Percentiles rank a stretch among this genome's conserved stretches.
These are phyloP conservation scores for Bathelium albidoporum DNA, from an alignment of 495 filamentous ascomycete genomes.

Conservation along the genomic window DNA sequence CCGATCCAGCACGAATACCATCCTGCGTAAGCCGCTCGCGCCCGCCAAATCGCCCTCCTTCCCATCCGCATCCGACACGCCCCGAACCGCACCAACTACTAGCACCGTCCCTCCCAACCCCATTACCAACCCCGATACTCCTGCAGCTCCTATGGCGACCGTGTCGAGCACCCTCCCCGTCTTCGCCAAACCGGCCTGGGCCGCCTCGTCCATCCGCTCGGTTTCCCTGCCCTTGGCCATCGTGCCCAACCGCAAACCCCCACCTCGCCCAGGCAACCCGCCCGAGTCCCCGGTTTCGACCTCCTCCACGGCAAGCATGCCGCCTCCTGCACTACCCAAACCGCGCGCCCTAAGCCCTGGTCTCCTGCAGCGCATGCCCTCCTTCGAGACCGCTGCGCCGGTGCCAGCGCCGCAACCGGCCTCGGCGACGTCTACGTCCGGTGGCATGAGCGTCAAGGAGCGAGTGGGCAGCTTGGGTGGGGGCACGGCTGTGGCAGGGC, in stretches of 20 bases:
- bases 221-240: not conserved
- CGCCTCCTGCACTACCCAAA: slow-evolving; percentile 16
- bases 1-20: not conserved
- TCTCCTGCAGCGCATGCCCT: slow-evolving; percentile 28
- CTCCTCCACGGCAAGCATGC: slow-evolving; percentile 6
- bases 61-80: not conserved
- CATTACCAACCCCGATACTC: slow-evolving; percentile 9
- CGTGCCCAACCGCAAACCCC: slow-evolving; percentile 11
- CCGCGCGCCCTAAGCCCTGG: slow-evolving; percentile 25
- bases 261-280: not conserved
- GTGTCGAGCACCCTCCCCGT: slow-evolving; percentile 2
- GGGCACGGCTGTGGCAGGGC: not conserved
- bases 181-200: slow-evolving; percentile 26
- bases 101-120: too few species aligned
- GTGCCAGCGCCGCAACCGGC: not conserved
- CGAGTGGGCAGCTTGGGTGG: not conserved
- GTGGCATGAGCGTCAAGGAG: not conserved
- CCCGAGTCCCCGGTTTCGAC: slow-evolving; percentile 2
- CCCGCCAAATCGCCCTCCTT: not conserved
- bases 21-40: not conserved
- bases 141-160: not conserved
- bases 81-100: slow-evolving; percentile 3
- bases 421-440: not conserved
- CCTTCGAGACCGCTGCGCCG: slow-evolving; percentile 16
- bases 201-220: slow-evolving; percentile 20